phyloP scores from a whole-genome alignment of 2,329 filamentous ascomycete species.

The Pseudopyricularia cyperi region DNA sequence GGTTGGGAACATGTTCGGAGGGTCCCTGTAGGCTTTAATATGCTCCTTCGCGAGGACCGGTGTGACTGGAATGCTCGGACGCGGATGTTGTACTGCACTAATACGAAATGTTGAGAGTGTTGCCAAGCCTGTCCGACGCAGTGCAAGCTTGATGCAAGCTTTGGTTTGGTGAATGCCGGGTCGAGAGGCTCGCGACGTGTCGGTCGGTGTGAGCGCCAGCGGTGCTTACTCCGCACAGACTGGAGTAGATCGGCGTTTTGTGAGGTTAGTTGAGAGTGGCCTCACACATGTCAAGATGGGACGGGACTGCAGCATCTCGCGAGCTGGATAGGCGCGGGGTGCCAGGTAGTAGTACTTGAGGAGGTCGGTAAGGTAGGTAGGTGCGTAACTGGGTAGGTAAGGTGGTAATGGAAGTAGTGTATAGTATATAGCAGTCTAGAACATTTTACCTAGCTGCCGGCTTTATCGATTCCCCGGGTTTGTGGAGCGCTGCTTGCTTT shows the following conservation, averaged over 20 bases:
- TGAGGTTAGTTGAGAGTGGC: neutral
- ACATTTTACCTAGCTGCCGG: too few species aligned
- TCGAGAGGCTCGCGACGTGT: neutral
- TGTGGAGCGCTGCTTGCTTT: neutral
- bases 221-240: neutral
- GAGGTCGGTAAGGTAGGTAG: too few species aligned
- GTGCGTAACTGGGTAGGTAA: neutral
- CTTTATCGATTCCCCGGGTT: too few species aligned
- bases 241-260: neutral
- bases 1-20: slow-evolving; percentile 63
- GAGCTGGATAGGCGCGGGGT: neutral
- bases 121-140: neutral
- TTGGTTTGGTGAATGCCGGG: neutral
- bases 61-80: neutral
- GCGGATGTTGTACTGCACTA: slow-evolving; percentile 19
- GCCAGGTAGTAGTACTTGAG: too few species aligned
- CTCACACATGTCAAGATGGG: neutral
- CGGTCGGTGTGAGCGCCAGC: neutral
- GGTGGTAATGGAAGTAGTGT: neutral
- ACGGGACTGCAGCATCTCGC: neutral
- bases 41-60: neutral
- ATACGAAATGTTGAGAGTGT: slow-evolving; percentile 26
- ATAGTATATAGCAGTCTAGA: too few species aligned
- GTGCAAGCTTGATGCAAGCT: neutral
- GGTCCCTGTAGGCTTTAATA: neutral